Base-by-base conservation (phyloP, 805 yeast species). In the Komagataella populi region DNA sequence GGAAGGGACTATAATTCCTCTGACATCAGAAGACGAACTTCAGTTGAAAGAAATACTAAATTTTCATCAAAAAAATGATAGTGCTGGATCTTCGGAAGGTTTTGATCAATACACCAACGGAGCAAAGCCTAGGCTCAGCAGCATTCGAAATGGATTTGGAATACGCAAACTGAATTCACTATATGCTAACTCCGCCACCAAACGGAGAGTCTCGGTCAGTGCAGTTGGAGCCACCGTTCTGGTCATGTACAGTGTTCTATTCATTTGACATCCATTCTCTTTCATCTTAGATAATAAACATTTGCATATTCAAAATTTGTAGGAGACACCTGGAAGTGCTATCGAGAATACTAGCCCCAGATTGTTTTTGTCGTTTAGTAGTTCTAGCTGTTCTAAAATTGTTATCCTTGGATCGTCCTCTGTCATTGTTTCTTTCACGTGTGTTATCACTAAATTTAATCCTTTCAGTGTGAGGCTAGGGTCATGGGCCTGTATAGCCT, bases 241-340 rank as follows among this genome's bases (percentile, higher is more conserved):
- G 14, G 39, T 30, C 39, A 30, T 30, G 39, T 30, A 30, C 12
- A 30, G 39, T 30, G 39, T 30, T 30, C 14, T 30, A n/a, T 30
- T 30, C 39, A 14, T 30, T 4, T 30, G 8, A 30, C 14, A 30
- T 30, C 39, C 12, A 30, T 30, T 30, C 39, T 30, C 39, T 30
- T 14, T 30, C 5, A 12, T 30, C 14, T 14, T 30, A 10, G 6
- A 30, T 30, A 55, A 20, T 20, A 43, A 48, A 20, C 39, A 30
- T 4, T 30, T 30, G 46, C 46, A 44, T 44, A 14, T 3, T 49
- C 45, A 53, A 3, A 53, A 4, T 17, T n/a, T 6, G 46, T 74
- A 69, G 39, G 80, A 72, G 22, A 73, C 60, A 3, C 88, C 88
- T 23, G 80, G 74, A 48, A 81, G 63, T 3, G 78, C 80, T 23